phyloP scores from a whole-genome alignment of 2,329 filamentous ascomycete genomes.

The Penicillium brasilianum region DNA sequence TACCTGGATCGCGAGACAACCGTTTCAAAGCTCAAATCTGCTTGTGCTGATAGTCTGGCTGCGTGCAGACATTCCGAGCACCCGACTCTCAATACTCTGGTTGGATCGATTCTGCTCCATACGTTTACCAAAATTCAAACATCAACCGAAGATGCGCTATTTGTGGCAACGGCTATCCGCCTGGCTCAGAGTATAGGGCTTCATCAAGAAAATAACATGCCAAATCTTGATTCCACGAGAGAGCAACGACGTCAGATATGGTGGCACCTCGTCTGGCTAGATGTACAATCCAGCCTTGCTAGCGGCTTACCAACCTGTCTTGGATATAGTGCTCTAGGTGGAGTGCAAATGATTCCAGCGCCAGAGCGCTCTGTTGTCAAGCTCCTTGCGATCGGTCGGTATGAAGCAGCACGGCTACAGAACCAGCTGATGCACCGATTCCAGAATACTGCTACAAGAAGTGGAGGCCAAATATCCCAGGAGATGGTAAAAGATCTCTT shows the following conservation, averaged over 20 bases:
- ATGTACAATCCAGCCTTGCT: slow-evolving; percentile 28
- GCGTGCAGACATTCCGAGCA: slow-evolving; percentile 21
- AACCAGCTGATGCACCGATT: slow-evolving; percentile 2
- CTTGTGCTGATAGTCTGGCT: slow-evolving; percentile 18
- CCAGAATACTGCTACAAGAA: not conserved
- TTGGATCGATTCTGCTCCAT: slow-evolving; percentile 21
- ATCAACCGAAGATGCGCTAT: slow-evolving; percentile 8
- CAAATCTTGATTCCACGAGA: not conserved
- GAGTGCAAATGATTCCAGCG: slow-evolving; percentile 1
- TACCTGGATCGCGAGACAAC: slow-evolving; percentile 3
- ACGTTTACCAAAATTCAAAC: slow-evolving; percentile 12
- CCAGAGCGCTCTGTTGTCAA: slow-evolving; percentile 1
- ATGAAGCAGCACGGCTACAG: slow-evolving; percentile 15
- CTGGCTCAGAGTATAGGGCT: slow-evolving; percentile 29
- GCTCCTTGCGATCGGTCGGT: slow-evolving; percentile 13
- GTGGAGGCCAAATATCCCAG: not conserved
- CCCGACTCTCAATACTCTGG: slow-evolving; percentile 28
- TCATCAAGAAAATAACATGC: slow-evolving; percentile 17
- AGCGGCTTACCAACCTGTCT: slow-evolving; percentile 26
- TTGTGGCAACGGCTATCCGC: slow-evolving; percentile 17
- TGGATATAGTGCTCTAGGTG: not conserved
- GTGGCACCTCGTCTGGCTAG: slow-evolving; percentile 31
- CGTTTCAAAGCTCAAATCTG: slow-evolving; percentile 10
- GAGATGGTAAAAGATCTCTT: not conserved
- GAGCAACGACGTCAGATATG: slow-evolving; percentile 25